These are phyloP conservation scores for Leucosporidium scottii DNA, from an alignment of 768 basidiomycete genomes.

Conservation along the genomic window DNA sequence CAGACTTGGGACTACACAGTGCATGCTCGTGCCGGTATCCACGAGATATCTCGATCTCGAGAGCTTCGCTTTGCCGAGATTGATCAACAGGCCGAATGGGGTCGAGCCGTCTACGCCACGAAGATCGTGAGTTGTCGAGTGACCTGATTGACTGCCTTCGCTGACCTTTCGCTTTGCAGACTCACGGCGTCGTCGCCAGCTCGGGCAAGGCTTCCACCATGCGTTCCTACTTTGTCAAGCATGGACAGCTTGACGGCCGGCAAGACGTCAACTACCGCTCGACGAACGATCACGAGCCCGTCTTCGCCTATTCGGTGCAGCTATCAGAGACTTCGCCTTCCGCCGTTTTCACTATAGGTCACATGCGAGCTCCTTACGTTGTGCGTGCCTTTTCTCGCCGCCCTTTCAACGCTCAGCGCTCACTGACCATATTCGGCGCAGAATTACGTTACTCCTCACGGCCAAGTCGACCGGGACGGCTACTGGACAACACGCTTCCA, in stretches of 20 bases:
- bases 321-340: background rate
- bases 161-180: background rate
- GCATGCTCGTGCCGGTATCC: background rate
- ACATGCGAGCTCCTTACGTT: slow-evolving; percentile 18
- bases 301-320: slow-evolving; percentile 13
- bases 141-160: background rate
- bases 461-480: slow-evolving; percentile 9
- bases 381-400: too few relatives aligned
- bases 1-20: slow-evolving; percentile 13
- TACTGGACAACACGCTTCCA: slow-evolving; percentile 18
- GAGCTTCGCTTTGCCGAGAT: slow-evolving; percentile 7
- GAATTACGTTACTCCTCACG: slow-evolving; percentile 19
- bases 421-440: background rate
- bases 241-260: slow-evolving; percentile 10
- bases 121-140: background rate
- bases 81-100: slow-evolving; percentile 23
- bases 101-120: slow-evolving; percentile 3
- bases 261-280: slow-evolving; percentile 6
- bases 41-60: slow-evolving; percentile 4
- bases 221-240: slow-evolving; percentile 3
- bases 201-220: background rate
- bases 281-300: slow-evolving; percentile 12
- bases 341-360: slow-evolving; percentile 18
- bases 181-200: background rate
- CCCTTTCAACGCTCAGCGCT: too few relatives aligned